Base-by-base conservation (phyloP, 768 basidiomycete species). In the Arthromyces matolae region DNA sequence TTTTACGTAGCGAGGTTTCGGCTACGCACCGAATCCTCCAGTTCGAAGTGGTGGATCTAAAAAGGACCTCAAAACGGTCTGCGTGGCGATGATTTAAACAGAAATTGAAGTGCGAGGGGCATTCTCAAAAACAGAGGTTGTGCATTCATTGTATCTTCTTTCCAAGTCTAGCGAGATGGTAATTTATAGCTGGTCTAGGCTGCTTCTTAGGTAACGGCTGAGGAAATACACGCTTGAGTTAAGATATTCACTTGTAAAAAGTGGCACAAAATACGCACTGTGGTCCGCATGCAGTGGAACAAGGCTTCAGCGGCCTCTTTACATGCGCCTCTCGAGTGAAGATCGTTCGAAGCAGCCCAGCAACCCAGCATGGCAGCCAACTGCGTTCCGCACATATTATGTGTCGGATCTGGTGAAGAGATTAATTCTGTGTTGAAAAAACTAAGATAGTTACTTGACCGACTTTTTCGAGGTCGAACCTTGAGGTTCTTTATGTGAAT, bases 111-210 rank as follows among this genome's bases (percentile, higher is more conserved):
- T n/a, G 8, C 9, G 8, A 18, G 19, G 22, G 8, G 23, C 5
- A 23, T n/a, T n/a, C n/a, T n/a, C n/a, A n/a, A n/a, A n/a, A n/a
- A n/a, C n/a, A 14, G 27, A 25, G 27, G 18, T 36, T 38, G 9
- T 35, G 12, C 14, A 47, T 71, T 72, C 79, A 86, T 76, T 86
- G 86, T 56, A 83, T 76, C 51, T 75, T 79, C 62, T 87, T 89
- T 52, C 80, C 77, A 53, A 92, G 73, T 64, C 89, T 80, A 57
- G 87, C 84, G 55, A 93, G 80, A 65, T 93, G 89, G 64, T 90
- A 93, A 67, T 94, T 93, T 71, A 94, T 92, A 27, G 86, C 82
- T 27, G 91, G 79, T 61, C 76, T 77, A 42, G 83, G 88, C 35
- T 66, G 65, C 62, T 84, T 89, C 51, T 80, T 80, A 40, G 77